Base-by-base conservation (phyloP, 169 alveolate genomes). In the Plasmodium gonderi region DNA sequence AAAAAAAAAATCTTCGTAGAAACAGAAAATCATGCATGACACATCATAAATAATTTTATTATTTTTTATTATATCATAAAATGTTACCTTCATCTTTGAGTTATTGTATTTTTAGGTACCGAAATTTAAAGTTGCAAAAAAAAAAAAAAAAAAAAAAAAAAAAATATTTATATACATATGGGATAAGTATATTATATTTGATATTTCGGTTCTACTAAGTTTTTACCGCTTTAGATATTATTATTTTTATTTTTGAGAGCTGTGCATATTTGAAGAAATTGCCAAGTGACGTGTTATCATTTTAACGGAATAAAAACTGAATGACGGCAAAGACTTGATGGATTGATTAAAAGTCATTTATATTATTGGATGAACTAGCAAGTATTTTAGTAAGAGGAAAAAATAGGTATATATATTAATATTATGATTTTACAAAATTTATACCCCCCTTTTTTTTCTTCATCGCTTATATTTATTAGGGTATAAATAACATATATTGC, bases 391-490 rank as follows among this genome's bases (percentile, higher is more conserved):
- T 60, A 60, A 20, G 72, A 60, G 9, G 26, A 60, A 60, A 1
- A 60, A 60, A 60, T 20, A 23, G 23, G 3, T 4, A n/a, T 54
- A 54, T 54, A 17, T 54, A 54, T 60, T 20, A n/a, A 60, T 54
- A 54, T 54, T 54, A 8, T 23, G 26, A 23, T 20, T 60, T 23
- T 20, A 14, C 23, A 8, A 60, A 23, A 60, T 23, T 1, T 6
- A 60, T 23, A 60, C 1, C 26, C 26, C 17, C 72, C 26, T 29
- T 3, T 60, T 20, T 36, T 23, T n/a, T 60, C 26, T 54, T 54
- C n/a, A n/a, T n/a, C n/a, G n/a, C n/a, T n/a, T n/a, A n/a, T 17
- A 60, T 60, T 60, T 60, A 60, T n/a, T 60, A 60, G 72, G 72
- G 11, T n/a, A 14, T 8, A 60, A 60, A 20, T 23, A 20, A n/a